phyloP scores from a whole-genome alignment of 1,284 basidiomycete genomes.

The Apiotrichum mycotoxinovorans region DNA sequence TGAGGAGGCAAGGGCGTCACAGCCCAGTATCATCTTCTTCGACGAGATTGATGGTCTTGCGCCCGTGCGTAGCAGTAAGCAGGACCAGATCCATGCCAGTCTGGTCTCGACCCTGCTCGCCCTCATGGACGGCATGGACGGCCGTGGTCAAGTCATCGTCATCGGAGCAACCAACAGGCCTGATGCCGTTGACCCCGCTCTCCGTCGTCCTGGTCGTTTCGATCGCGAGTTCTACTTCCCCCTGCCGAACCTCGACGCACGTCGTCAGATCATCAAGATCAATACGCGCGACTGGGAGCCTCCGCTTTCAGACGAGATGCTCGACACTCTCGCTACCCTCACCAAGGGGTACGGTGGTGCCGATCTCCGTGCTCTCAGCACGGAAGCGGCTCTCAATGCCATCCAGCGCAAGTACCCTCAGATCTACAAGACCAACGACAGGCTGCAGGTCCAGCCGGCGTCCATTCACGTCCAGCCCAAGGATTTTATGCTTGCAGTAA shows the following conservation, averaged over 20 bases:
- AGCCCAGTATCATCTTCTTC: slow-evolving; percentile 99
- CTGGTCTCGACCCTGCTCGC: slow-evolving; percentile 95
- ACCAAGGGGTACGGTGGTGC: slow-evolving; percentile 99
- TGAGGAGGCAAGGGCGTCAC: slow-evolving; percentile 87
- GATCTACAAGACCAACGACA: slow-evolving; percentile 88
- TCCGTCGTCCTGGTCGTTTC: slow-evolving; percentile 91
- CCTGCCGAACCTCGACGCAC: slow-evolving; percentile 75
- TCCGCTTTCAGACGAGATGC: slow-evolving; percentile 63
- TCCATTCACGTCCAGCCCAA: slow-evolving; percentile 80
- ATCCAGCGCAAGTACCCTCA: slow-evolving; percentile 96
- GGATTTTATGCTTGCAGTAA: slow-evolving; percentile 97
- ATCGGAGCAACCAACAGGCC: slow-evolving; percentile 98
- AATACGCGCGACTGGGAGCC: slow-evolving; percentile 91
- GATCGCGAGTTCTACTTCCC: slow-evolving; percentile 99
- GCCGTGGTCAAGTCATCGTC: slow-evolving; percentile 91
- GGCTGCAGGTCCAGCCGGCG: slow-evolving; percentile 79
- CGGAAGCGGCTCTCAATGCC: slow-evolving; percentile 94
- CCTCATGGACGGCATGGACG: slow-evolving; percentile 99
- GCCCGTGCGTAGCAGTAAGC: slow-evolving; percentile 94
- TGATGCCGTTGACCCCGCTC: slow-evolving; percentile 92
- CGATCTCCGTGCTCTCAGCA: slow-evolving; percentile 90
- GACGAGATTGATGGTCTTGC: slow-evolving; percentile 98
- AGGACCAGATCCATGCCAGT: slow-evolving; percentile 98
- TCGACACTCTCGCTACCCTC: slow-evolving; percentile 72
- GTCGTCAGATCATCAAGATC: slow-evolving; percentile 84